Percentiles rank a stretch among this genome's conserved stretches.
Evolutionary conservation across 2,329 filamentous ascomycete genomes (phyloP).

Genomic region (Moelleriella libera): DNA sequence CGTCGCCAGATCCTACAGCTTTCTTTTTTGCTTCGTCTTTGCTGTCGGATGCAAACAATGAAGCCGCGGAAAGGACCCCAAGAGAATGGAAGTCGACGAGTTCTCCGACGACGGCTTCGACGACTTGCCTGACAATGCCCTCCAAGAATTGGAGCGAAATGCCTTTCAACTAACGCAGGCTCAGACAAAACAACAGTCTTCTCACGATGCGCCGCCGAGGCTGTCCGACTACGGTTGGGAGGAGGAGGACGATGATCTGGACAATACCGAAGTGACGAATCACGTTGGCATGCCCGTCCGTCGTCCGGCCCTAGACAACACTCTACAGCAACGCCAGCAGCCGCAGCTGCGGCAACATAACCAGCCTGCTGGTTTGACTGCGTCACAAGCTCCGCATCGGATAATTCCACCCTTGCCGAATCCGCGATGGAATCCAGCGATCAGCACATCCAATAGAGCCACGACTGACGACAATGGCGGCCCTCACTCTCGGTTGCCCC

Average conservation of each 20-base stretch:
- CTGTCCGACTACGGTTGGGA: slow-evolving; percentile 28
- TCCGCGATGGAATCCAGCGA: slow-evolving; percentile 22
- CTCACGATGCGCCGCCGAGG: slow-evolving; percentile 11
- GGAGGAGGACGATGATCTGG: slow-evolving; percentile 43
- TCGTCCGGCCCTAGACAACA: slow-evolving; percentile 19
- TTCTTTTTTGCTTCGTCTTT: too few species aligned
- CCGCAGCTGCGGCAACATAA: slow-evolving; percentile 11
- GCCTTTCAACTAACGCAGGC: slow-evolving; percentile 48
- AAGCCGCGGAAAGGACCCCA: slow-evolving; percentile 4
- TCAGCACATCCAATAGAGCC: slow-evolving; percentile 12
- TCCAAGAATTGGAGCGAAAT: slow-evolving; percentile 49
- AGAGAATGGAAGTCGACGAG: slow-evolving; percentile 32
- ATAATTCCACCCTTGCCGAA: slow-evolving; percentile 18
- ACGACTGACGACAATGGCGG: slow-evolving; percentile 4
- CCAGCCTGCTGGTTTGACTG: slow-evolving; percentile 5
- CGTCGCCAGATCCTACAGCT: too few species aligned
- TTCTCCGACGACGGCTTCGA: slow-evolving; percentile 53
- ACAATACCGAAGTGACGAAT: slow-evolving; percentile 42
- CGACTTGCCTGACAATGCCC: slow-evolving; percentile 38
- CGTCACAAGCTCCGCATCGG: slow-evolving; percentile 10
- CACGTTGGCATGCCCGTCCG: slow-evolving; percentile 26
- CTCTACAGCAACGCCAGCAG: slow-evolving; percentile 17
- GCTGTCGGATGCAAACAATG: slow-evolving; percentile 8
- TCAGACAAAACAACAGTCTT: slow-evolving; percentile 8
- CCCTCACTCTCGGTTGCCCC: slow-evolving; percentile 7